Conservation (phyloP, 345 rosid genomes). For the Aegle marmelos region DNA sequence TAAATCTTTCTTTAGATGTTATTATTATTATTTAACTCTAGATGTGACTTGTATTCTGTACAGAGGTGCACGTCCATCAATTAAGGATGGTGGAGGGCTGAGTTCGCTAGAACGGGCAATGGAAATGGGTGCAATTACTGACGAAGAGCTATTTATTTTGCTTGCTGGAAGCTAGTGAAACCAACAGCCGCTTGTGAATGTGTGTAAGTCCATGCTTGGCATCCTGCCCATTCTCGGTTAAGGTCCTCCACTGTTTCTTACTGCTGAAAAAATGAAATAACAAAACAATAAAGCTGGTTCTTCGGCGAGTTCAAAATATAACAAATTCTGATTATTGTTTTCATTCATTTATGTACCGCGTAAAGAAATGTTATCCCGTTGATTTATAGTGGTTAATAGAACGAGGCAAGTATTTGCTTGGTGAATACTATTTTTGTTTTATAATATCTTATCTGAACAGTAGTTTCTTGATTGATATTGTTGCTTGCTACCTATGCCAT, state of each 20-base stretch:
- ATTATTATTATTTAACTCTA: too few species aligned
- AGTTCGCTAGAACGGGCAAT: conserved; percentile 82
- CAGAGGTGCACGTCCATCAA: conserved; percentile 78
- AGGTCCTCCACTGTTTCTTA: background rate
- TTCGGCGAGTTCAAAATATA: background rate
- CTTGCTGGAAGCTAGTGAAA: conserved; percentile 51
- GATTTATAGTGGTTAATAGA: background rate
- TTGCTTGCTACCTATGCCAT: background rate
- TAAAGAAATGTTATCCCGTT: background rate
- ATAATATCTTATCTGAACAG: background rate
- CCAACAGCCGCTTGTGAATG: background rate
- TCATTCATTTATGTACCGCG: background rate
- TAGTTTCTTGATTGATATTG: background rate
- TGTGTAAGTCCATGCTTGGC: background rate
- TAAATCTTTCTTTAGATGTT: background rate
- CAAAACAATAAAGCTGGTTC: background rate
- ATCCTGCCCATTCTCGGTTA: background rate
- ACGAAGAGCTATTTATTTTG: conserved; percentile 76
- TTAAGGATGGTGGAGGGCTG: conserved; percentile 72
- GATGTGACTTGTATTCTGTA: background rate
- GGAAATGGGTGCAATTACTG: conserved; percentile 91
- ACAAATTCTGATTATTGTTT: background rate
- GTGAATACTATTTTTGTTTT: background rate
- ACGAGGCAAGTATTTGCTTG: background rate
- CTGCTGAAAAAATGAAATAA: background rate